Conservation (phyloP, 148 eudicot genomes). For the Fagopyrum tataricum region DNA sequence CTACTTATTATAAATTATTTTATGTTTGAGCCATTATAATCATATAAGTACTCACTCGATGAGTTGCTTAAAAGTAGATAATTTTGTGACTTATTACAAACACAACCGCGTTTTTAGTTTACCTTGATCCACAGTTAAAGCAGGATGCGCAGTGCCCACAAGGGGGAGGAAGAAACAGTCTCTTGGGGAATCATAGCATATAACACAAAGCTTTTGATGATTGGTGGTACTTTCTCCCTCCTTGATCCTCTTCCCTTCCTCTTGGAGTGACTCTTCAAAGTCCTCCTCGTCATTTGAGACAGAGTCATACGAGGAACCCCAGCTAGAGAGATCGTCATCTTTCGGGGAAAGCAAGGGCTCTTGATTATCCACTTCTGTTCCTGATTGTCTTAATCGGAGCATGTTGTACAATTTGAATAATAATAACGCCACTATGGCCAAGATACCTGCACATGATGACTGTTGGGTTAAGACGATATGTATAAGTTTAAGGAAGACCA, state of each 20-base stretch:
- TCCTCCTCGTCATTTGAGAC: conserved; percentile 45
- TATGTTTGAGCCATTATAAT: too few relatives aligned
- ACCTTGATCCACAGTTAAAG: conserved; percentile 59
- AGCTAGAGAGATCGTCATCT: conserved; percentile 32
- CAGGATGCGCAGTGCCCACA: conserved; percentile 64
- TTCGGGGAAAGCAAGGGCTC: conserved; percentile 46
- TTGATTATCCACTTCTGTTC: conserved; percentile 10
- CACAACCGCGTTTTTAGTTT: background rate
- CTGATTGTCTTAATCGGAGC: conserved; percentile 17
- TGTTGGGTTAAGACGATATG: background rate
- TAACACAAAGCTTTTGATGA: conserved; percentile 33
- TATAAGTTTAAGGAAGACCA: background rate
- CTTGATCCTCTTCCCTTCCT: conserved; percentile 23
- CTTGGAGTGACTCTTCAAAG: conserved; percentile 22
- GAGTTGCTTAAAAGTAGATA: too few relatives aligned
- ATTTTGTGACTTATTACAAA: too few relatives aligned
- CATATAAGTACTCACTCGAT: too few relatives aligned
- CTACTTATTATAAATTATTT: too few relatives aligned
- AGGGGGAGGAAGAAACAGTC: conserved; percentile 60
- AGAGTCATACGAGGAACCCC: conserved; percentile 58
- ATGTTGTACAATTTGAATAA: conserved; percentile 25
- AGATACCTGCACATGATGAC: conserved; percentile 26
- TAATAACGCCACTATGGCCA: conserved; percentile 24
- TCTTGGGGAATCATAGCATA: conserved; percentile 48
- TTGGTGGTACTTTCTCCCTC: conserved; percentile 28